Evolutionary conservation across 1,284 basidiomycete genomes (phyloP).

Genomic region (Cutaneotrichosporon cutaneum): DNA sequence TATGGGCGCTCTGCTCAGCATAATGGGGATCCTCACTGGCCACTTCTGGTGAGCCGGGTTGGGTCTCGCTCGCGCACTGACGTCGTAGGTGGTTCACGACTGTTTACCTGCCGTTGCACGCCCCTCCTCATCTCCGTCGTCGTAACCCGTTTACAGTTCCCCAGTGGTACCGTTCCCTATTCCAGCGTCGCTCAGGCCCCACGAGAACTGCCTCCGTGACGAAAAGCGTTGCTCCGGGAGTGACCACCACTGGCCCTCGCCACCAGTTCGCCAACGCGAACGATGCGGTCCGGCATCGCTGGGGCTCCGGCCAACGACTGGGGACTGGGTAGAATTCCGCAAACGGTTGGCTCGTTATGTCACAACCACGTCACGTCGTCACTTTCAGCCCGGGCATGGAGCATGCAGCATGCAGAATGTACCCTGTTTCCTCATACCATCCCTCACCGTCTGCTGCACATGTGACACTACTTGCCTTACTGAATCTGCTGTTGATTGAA

Average conservation of each 20-base stretch:
- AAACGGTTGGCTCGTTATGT: too few species aligned
- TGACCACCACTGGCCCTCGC: constrained; percentile 15
- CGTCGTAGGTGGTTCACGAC: constrained; percentile 49
- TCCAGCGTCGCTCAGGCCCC: constrained; percentile 16
- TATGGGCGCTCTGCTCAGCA: constrained; percentile 35
- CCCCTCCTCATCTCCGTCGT: constrained; percentile 39
- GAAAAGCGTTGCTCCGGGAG: constrained; percentile 6
- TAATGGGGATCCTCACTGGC: constrained; percentile 46
- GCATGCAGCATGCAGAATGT: too few species aligned
- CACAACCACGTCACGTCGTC: too few species aligned
- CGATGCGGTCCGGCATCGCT: constrained; percentile 36
- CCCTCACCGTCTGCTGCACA: too few species aligned
- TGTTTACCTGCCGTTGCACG: constrained; percentile 45
- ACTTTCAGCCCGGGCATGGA: too few species aligned
- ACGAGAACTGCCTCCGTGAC: constrained; percentile 2
- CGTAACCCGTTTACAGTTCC: constrained; percentile 43
- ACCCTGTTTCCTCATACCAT: too few species aligned
- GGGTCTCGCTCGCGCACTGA: constrained; percentile 3
- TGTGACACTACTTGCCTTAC: too few species aligned
- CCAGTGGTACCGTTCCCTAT: constrained; percentile 29
- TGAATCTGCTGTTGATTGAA: too few species aligned
- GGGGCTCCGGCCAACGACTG: constrained; percentile 47
- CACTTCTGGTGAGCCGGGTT: constrained; percentile 51
- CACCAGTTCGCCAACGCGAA: neutral
- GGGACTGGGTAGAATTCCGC: constrained; percentile 27